Conservation (phyloP, 1,284 basidiomycete genomes). For the Grifola frondosa region DNA sequence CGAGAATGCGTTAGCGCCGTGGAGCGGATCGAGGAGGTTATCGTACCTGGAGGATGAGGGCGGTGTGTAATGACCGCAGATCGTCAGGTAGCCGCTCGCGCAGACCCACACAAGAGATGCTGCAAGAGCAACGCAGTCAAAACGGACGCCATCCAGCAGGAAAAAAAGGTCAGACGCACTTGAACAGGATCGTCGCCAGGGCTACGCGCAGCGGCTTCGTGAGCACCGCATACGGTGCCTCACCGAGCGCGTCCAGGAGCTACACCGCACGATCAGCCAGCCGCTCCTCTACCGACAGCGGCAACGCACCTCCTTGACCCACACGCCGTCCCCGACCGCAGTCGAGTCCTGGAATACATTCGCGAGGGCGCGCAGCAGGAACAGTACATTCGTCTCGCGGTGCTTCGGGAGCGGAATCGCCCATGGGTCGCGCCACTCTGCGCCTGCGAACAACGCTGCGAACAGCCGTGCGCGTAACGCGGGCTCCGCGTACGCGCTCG, state of each 20-base stretch:
- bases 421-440: slow-evolving; percentile 66
- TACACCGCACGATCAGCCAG: slow-evolving; percentile 28
- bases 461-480: slow-evolving; percentile 55
- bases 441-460: slow-evolving; percentile 62
- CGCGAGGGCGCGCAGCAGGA: slow-evolving; percentile 80
- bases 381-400: slow-evolving; percentile 82
- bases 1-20: background rate
- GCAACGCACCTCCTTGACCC: slow-evolving; percentile 50
- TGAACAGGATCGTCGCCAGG: slow-evolving; percentile 76
- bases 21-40: too few relatives aligned
- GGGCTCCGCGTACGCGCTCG: slow-evolving; percentile 47
- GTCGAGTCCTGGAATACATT: slow-evolving; percentile 72
- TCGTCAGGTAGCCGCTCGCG: slow-evolving; percentile 38
- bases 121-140: slow-evolving; percentile 26
- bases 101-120: slow-evolving; percentile 61
- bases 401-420: slow-evolving; percentile 59
- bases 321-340: slow-evolving; percentile 42
- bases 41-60: slow-evolving; percentile 50
- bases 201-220: slow-evolving; percentile 74
- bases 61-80: slow-evolving; percentile 39
- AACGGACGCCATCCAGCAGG: background rate
- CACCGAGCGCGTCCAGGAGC: slow-evolving; percentile 55
- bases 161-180: slow-evolving; percentile 48
- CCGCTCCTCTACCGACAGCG: background rate
- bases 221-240: slow-evolving; percentile 52